Evolutionary conservation across 371 early-diverging fungal species (phyloP), one percentile per base, ranked within the genome.

Genomic region (Mortierella sp.): DNA sequence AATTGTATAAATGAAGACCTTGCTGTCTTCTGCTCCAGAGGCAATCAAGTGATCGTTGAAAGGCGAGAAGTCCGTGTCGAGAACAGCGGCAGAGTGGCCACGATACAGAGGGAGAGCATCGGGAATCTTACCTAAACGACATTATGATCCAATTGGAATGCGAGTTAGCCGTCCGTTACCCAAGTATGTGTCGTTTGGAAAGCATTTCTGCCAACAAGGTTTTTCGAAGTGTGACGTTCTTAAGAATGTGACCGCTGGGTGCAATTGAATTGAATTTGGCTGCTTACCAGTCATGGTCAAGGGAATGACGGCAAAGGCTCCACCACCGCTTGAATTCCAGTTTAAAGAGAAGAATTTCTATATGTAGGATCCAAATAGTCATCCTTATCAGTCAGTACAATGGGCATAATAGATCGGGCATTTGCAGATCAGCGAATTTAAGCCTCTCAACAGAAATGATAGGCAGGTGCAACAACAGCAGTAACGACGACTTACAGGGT

Each of bases 11-110:
- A 98, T 89, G 96, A 97, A 96, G 40, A 96, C 94, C 83, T 93
- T 97, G 86, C 93, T 90, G 84, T 99, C 99, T 83, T 99, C 99
- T 13, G 96, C 87, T 61, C 92, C 94, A 22, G 97, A 97, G 31
- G 96, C 96, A 67, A 96, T 86, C 43, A 96, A 85, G 82, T 93
- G 87, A 84, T 98, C 97, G 71, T 98, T 98, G 87, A 98, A 99
- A 26, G 98, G 99, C 68, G 97, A 95, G 70, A 97, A 99, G 79
- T 96, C 97, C 32, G 98, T 99, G 85, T 99, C 99, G 57, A 98
- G 87, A 13, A 99, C 99, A 42, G 98, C 92, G 8, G 91, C 97
- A 15, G 95, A 91, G 78, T 99, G 99, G 29, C 97, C 99, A 68
- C 90, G 90, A 74, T 93, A 96, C 31, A 97, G 86, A 2, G 99